A percentile compares a stretch with the other conserved stretches of the same genome.
Conservation (phyloP, 345 rosid genomes). For the Pugionium cornutum region DNA sequence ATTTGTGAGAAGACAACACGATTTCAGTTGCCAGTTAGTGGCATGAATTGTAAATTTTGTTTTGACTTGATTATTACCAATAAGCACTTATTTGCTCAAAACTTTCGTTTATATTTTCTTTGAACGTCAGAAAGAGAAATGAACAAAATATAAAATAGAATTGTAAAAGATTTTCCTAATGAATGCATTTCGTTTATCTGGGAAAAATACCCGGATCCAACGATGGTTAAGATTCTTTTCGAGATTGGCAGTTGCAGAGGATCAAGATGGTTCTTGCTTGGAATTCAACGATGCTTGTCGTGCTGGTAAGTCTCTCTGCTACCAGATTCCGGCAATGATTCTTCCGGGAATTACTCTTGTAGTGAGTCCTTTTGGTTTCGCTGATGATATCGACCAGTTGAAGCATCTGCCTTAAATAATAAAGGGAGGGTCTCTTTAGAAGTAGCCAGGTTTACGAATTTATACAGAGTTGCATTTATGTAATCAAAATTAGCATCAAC, state of each 20-base stretch:
- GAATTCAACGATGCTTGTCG: constrained; percentile 79
- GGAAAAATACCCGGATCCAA: too few species aligned
- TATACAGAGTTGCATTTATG: too few species aligned
- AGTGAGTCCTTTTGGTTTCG: constrained; percentile 57
- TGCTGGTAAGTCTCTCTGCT: constrained; percentile 88
- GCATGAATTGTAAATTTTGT: constrained; percentile 39
- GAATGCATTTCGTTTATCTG: too few species aligned
- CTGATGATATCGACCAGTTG: constrained; percentile 89
- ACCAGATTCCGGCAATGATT: constrained; percentile 87
- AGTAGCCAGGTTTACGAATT: constrained; percentile 63
- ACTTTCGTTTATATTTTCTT: not conserved
- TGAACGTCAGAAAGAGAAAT: not conserved
- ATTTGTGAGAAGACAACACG: constrained; percentile 36
- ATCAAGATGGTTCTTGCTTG: constrained; percentile 54
- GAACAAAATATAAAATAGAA: too few species aligned
- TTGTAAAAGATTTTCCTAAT: too few species aligned
- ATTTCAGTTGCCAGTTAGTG: constrained; percentile 29
- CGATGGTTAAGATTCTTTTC: constrained; percentile 41
- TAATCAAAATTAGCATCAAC: too few species aligned
- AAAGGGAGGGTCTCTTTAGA: constrained; percentile 68
- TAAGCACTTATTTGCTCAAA: not conserved
- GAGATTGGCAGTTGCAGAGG: constrained; percentile 42
- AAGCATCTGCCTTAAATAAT: constrained; percentile 73
- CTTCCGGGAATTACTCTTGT: constrained; percentile 71
- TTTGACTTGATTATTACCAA: constrained; percentile 29